Evolutionary conservation across 2,329 filamentous ascomycete genomes (phyloP).

Genomic region (Fusarium coicis): DNA sequence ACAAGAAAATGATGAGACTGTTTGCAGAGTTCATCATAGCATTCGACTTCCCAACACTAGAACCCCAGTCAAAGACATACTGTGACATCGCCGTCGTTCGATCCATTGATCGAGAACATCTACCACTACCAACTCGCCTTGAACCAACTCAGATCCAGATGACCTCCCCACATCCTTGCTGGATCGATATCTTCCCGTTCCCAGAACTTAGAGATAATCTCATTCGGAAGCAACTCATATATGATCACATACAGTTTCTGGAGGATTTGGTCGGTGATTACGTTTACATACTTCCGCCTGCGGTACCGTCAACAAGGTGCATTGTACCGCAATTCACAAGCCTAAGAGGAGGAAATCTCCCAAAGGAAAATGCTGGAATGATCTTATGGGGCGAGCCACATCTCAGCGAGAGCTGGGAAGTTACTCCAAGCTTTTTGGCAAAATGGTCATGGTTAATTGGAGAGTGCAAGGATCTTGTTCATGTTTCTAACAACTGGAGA

Average conservation of each 20-base stretch:
- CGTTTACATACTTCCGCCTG: neutral
- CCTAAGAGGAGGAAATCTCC: neutral
- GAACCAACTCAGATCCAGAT: conserved; percentile 33
- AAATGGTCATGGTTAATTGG: conserved; percentile 20
- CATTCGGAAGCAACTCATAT: conserved; percentile 7
- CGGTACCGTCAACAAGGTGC: neutral
- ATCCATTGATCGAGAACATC: neutral
- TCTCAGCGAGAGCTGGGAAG: conserved; percentile 22
- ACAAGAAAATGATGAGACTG: conserved; percentile 8
- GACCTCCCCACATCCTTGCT: conserved; percentile 22
- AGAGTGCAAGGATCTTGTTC: conserved; percentile 10
- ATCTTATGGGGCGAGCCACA: conserved; percentile 28
- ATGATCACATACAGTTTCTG: conserved; percentile 22
- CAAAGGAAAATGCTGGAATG: neutral
- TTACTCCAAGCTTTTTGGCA: neutral
- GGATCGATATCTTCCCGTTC: conserved; percentile 29
- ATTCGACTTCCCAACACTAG: neutral
- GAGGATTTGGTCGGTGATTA: conserved; percentile 12
- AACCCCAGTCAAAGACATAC: neutral
- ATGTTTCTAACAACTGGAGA: conserved; percentile 12
- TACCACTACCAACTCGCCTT: conserved; percentile 12
- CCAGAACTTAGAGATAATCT: conserved; percentile 29
- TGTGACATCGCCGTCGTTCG: conserved; percentile 5
- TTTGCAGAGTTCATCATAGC: neutral
- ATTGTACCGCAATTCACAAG: neutral